Base-by-base conservation (phyloP, 768 basidiomycete genomes). In the Mrakia gelida region DNA sequence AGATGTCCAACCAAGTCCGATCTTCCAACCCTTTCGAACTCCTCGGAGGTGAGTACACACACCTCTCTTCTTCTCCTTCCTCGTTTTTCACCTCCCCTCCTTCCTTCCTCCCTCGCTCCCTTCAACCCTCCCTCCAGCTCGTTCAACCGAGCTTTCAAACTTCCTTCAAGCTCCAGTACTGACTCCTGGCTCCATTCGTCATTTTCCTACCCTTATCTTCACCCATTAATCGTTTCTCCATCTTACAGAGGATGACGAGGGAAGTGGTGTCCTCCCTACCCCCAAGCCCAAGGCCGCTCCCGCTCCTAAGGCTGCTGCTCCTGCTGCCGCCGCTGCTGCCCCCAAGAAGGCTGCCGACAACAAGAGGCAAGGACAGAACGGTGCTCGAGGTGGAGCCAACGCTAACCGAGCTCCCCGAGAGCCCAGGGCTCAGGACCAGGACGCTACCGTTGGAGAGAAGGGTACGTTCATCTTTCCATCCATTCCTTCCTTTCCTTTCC, bases 1-100 rank as follows among this genome's bases (percentile, higher is more conserved):
- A n/a, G 54, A 78, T 78, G 77, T 78, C 77, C 49, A 73, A 65
- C 77, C 32, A 45, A 32, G 77, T 78, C 77, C 43, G 77, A 45
- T 79, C 78, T 28, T 41, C 26, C n/a, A 79, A 79, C 78, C 78
- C 61, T 26, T 79, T 79, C 73, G 78, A 79, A 38, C 74, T 79
- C 70, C 78, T 79, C 73, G 73, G 73, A 54, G 78, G 78, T 79
- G 2, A 45, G 78, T 74, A 18, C 4, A 7, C 26, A n/a, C 15
- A 3, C 15, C 32, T n/a, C 32, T n/a, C 21, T 21, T 21, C 41
- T 61, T 62, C 45, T 30, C 32, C 32, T 49, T 41, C n/a, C 21
- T 76, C 38, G 11, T 32, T 41, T 34, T 68, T 34, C 49, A 32
- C 15, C 49, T 34, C 15, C 38, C 52, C 8, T 63, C 52, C 34